Evolutionary conservation across 164 flowering plant genomes (phyloP).

Genomic region (Magnolia changhungtana): DNA sequence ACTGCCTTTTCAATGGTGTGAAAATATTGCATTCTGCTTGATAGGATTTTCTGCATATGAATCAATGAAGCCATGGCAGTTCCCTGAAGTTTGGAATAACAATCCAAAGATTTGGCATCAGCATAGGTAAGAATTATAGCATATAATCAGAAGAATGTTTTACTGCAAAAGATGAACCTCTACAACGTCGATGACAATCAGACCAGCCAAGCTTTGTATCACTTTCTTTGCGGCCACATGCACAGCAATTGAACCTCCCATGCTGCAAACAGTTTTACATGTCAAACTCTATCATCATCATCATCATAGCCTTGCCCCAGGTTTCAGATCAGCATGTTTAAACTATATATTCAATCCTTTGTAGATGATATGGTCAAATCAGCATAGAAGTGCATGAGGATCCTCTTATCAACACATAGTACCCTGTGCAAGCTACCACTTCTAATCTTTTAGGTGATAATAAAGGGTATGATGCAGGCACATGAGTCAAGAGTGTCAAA

Average conservation of each 20-base stretch:
- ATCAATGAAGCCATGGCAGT: constrained; percentile 93
- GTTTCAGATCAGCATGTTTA: not conserved
- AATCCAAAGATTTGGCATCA: not conserved
- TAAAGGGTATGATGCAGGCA: too few species aligned
- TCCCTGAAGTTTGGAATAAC: constrained; percentile 54
- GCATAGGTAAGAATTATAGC: not conserved
- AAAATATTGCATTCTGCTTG: constrained; percentile 84
- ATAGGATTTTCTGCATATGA: constrained; percentile 93
- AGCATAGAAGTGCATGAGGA: not conserved
- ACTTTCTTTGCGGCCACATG: constrained; percentile 85
- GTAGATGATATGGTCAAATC: not conserved
- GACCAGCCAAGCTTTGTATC: constrained; percentile 66
- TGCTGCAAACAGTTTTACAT: constrained; percentile 42
- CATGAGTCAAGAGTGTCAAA: too few species aligned
- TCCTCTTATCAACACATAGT: too few species aligned
- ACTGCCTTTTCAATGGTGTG: constrained; percentile 87
- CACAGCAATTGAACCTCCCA: constrained; percentile 98
- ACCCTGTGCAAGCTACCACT: too few species aligned
- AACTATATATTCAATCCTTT: not conserved
- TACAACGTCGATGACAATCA: constrained; percentile 92
- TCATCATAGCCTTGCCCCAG: not conserved
- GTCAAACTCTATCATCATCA: not conserved
- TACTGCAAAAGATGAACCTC: constrained; percentile 52
- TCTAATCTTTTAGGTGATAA: too few species aligned
- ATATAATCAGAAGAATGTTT: constrained; percentile 2